Percentiles rank a stretch among this genome's conserved stretches.
phyloP scores from a whole-genome alignment of 768 basidiomycete species.

The Suillus subaureus region DNA sequence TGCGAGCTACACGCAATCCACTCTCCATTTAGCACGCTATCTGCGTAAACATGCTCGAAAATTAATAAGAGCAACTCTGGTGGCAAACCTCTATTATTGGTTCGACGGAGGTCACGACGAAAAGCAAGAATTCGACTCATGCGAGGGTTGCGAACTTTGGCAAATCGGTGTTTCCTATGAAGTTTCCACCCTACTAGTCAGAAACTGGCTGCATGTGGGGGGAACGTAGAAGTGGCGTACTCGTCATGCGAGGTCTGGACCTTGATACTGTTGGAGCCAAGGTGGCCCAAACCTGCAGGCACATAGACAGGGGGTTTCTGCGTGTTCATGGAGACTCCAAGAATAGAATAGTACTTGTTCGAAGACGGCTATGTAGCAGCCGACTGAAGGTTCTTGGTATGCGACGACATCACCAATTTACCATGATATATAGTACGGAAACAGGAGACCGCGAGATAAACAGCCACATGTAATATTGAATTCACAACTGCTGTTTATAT shows the following conservation, averaged over 20 bases:
- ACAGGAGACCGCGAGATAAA: no score
- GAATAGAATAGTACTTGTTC: not conserved
- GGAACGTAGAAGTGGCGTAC: not conserved
- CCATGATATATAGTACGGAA: no score
- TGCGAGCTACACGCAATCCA: not conserved
- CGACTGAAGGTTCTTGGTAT: not conserved
- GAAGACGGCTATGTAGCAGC: not conserved
- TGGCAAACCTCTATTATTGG: not conserved
- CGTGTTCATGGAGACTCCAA: not conserved
- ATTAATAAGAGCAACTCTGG: constrained; percentile 1
- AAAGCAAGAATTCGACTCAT: not conserved
- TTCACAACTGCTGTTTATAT: no score
- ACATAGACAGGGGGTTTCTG: not conserved
- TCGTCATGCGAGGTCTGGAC: not conserved
- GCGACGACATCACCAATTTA: not conserved
- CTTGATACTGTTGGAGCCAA: not conserved
- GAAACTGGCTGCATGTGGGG: not conserved
- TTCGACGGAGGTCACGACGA: not conserved
- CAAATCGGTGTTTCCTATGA: not conserved
- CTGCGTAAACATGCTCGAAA: constrained; percentile 4
- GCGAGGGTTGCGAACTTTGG: not conserved
- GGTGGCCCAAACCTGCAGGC: not conserved
- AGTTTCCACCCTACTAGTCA: not conserved
- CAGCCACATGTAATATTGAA: no score
- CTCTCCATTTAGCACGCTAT: not conserved